These are phyloP conservation scores for Codiaeum variegatum DNA, from an alignment of 441 rosid genomes.

Conservation along the genomic window DNA sequence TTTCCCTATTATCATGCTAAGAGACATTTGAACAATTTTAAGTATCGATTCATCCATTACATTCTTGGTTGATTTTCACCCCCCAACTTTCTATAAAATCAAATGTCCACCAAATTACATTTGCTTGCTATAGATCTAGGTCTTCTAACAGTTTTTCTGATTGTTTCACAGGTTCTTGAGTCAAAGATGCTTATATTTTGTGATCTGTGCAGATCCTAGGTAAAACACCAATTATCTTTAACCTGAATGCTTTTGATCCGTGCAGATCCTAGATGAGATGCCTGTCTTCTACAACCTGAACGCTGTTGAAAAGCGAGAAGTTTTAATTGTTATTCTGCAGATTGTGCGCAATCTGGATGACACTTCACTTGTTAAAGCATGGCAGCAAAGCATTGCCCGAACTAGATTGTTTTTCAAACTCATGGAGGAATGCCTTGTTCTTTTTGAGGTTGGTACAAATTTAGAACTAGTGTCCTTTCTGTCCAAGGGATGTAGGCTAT, in stretches of 20 bases:
- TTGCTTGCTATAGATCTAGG: background rate
- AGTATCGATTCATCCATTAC: background rate
- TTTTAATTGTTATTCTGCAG: slow-evolving; percentile 83
- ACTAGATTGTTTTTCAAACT: slow-evolving; percentile 96
- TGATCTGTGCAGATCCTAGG: slow-evolving; percentile 79
- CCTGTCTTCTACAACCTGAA: slow-evolving; percentile 97
- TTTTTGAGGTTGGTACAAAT: slow-evolving; percentile 73
- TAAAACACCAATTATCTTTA: slow-evolving; percentile 99
- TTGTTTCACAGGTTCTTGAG: background rate
- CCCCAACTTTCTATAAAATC: background rate
- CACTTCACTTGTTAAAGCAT: slow-evolving; percentile 81
- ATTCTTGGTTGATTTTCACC: background rate
- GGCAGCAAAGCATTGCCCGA: slow-evolving; percentile 99
- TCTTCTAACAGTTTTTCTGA: background rate
- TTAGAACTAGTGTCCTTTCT: slow-evolving; percentile 21
- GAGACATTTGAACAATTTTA: too few relatives aligned
- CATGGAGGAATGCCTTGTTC: slow-evolving; percentile 93
- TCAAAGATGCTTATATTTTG: background rate
- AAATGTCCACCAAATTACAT: background rate
- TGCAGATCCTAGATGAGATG: slow-evolving; percentile 99
- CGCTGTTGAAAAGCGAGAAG: slow-evolving; percentile 97
- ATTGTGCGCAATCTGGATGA: slow-evolving; percentile 96
- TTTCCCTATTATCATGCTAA: too few relatives aligned
- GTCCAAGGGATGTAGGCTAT: slow-evolving; percentile 11
- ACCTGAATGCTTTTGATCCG: slow-evolving; percentile 56